Evolutionary conservation across 805 yeast species (phyloP).

Genomic region (Wickerhamiella azymoides): DNA sequence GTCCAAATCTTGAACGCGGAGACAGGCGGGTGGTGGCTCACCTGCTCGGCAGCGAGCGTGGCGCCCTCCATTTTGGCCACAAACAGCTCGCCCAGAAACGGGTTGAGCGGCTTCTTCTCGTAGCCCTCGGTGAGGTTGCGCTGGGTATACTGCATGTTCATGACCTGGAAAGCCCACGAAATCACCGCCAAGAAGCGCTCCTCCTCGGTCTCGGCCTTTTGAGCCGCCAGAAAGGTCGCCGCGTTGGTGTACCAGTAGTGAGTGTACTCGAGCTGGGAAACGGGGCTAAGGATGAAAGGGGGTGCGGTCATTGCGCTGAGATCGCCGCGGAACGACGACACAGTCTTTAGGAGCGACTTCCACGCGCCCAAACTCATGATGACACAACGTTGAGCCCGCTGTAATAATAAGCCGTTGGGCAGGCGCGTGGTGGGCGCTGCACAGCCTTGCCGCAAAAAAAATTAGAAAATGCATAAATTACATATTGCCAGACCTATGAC

Average conservation of each 20-base stretch:
- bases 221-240: conserved; percentile 64
- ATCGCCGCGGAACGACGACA: conserved; percentile 89
- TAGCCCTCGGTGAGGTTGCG: conserved; percentile 86
- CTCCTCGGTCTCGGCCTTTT: conserved; percentile 30
- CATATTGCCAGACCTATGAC: too few relatives aligned
- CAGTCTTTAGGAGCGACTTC: conserved; percentile 81
- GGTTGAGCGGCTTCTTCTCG: conserved; percentile 94
- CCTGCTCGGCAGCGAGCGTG: conserved; percentile 75
- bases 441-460: too few relatives aligned
- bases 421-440: too few relatives aligned
- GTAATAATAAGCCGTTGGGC: not conserved
- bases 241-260: conserved; percentile 95
- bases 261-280: conserved; percentile 79
- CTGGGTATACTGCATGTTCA: conserved; percentile 86
- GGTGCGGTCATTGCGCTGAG: conserved; percentile 92
- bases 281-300: conserved; percentile 85
- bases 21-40: conserved; percentile 93
- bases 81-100: conserved; percentile 88
- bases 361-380: conserved; percentile 34
- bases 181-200: conserved; percentile 70
- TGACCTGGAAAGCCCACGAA: conserved; percentile 81
- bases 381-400: not conserved
- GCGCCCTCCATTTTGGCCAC: conserved; percentile 84
- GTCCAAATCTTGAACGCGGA: conserved; percentile 83
- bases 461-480: not conserved